A percentile compares a stretch with the other conserved stretches of the same genome.
Conservation (phyloP, 495 filamentous ascomycete species). For the Parathielavia appendiculata region DNA sequence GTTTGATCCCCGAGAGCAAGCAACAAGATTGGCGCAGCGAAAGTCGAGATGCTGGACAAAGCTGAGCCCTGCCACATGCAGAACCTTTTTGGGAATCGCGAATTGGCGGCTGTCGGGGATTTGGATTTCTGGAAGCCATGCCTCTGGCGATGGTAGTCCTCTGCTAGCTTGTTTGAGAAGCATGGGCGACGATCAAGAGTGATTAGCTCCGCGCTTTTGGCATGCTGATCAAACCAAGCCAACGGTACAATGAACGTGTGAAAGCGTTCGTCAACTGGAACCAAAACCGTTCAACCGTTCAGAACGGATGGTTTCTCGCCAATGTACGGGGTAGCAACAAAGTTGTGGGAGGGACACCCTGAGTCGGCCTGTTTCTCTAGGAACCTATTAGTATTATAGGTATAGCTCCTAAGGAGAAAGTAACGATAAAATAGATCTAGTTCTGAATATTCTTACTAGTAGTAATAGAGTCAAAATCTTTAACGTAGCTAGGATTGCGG, state of each 20-base stretch:
- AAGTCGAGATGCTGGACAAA: background rate
- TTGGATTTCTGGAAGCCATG: slow-evolving; percentile 6
- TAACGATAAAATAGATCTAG: too few relatives aligned
- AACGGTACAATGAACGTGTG: background rate
- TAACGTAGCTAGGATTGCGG: background rate
- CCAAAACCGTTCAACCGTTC: background rate
- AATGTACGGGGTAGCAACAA: too few relatives aligned
- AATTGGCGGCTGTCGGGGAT: background rate
- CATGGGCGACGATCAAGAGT: slow-evolving; percentile 1
- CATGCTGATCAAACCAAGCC: background rate
- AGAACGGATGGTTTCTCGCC: background rate
- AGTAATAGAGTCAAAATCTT: too few relatives aligned
- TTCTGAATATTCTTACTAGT: too few relatives aligned
- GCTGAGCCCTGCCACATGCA: slow-evolving; percentile 4
- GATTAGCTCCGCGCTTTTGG: background rate
- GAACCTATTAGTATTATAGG: too few relatives aligned
- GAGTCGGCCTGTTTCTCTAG: too few relatives aligned
- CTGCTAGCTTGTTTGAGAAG: background rate
- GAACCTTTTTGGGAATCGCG: background rate
- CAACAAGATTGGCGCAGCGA: background rate
- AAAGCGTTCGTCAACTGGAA: background rate
- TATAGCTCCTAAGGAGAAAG: too few relatives aligned
- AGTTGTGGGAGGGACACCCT: too few relatives aligned
- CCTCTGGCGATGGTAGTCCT: background rate
- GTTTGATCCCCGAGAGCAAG: too few relatives aligned